Evolutionary conservation across 1,284 basidiomycete species (phyloP).

Genomic region (Cryptococcus wingfieldii): DNA sequence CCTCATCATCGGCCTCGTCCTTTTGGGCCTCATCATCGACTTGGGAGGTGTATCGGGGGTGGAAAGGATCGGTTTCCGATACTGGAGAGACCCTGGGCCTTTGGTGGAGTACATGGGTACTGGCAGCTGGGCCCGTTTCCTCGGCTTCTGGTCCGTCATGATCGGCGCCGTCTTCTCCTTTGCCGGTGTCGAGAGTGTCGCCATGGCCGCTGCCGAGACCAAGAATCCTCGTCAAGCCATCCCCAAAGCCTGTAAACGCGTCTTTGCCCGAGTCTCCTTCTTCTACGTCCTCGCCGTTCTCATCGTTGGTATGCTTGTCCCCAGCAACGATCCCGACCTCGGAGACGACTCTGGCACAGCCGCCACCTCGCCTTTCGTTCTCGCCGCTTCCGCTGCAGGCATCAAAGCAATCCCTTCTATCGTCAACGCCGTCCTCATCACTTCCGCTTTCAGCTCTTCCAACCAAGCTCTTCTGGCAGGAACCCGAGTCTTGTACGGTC

Average conservation of each 20-base stretch:
- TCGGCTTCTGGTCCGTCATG: constrained; percentile 9
- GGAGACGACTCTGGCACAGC: constrained; percentile 14
- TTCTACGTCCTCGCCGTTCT: constrained; percentile 28
- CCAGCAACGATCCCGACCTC: constrained; percentile 54
- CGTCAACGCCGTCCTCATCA: constrained; percentile 19
- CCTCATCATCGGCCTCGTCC: constrained; percentile 56
- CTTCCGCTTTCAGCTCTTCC: constrained; percentile 17
- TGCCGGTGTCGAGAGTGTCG: constrained; percentile 35
- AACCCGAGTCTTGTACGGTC: constrained; percentile 48
- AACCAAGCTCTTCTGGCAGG: constrained; percentile 23
- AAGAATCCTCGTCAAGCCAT: constrained; percentile 10
- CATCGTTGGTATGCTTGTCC: constrained; percentile 68
- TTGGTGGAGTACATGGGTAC: constrained; percentile 31
- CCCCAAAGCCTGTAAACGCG: constrained; percentile 14
- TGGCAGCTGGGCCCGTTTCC: background rate
- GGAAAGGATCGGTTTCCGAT: constrained; percentile 47
- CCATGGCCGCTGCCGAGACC: constrained; percentile 15
- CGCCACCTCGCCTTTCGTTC: constrained; percentile 10
- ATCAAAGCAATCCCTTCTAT: constrained; percentile 13
- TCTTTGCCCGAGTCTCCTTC: constrained; percentile 16
- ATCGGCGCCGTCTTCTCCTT: constrained; percentile 57
- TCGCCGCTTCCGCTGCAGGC: constrained; percentile 7
- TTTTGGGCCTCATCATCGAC: constrained; percentile 60
- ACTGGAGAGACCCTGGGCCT: constrained; percentile 51
- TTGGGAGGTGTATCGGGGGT: constrained; percentile 45